phyloP scores from a whole-genome alignment of 2,329 filamentous ascomycete genomes.

The Monosporascus sp. region DNA sequence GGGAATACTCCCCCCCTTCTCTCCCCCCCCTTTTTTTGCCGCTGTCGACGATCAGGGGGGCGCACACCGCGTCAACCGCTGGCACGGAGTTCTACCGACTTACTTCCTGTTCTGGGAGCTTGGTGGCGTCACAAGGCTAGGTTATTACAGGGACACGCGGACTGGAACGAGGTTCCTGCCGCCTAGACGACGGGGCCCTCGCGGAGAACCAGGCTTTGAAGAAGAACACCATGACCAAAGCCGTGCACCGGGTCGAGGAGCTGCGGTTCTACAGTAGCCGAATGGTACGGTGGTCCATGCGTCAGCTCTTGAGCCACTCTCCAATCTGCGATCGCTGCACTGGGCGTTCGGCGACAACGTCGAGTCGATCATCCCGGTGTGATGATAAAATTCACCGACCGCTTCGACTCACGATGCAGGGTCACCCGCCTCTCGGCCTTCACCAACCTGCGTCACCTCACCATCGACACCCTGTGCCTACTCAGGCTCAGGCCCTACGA shows the following conservation, averaged over 20 bases:
- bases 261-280: not conserved
- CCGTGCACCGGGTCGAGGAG: not conserved
- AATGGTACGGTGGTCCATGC: not conserved
- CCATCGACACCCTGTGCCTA: too few species aligned
- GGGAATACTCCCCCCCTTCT: not conserved
- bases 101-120: not conserved
- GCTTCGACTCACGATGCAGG: too few species aligned
- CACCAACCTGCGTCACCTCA: too few species aligned
- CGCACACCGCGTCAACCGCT: not conserved
- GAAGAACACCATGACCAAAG: not conserved
- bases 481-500: too few species aligned
- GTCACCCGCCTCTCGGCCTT: too few species aligned
- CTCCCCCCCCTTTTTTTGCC: not conserved
- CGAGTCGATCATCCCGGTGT: too few species aligned
- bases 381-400: too few species aligned
- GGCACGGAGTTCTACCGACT: not conserved
- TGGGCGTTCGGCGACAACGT: not conserved
- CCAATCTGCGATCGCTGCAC: not conserved
- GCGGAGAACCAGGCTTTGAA: not conserved
- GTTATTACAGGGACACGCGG: not conserved
- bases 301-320: not conserved
- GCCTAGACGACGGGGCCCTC: not conserved
- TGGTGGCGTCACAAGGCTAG: not conserved
- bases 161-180: not conserved
- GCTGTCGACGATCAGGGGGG: not conserved